A percentile compares a stretch with the other conserved stretches of the same genome.
phyloP scores from a whole-genome alignment of 768 basidiomycete genomes.

The Termitomyces sp. region DNA sequence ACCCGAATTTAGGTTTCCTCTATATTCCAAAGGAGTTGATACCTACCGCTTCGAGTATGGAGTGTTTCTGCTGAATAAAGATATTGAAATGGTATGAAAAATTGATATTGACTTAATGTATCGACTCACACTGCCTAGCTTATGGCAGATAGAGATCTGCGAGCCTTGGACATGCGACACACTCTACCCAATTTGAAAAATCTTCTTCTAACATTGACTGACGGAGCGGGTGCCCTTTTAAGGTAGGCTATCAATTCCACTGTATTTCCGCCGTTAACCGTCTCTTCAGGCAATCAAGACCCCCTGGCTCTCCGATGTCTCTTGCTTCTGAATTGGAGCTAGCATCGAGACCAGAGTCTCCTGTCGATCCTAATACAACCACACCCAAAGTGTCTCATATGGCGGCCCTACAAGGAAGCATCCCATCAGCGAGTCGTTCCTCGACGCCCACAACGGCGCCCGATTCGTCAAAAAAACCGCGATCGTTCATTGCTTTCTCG shows the following conservation, averaged over 20 bases:
- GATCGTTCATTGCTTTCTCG: constrained; percentile 53
- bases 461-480: constrained; percentile 35
- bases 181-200: constrained; percentile 97
- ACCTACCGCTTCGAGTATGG: constrained; percentile 97
- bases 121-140: constrained; percentile 43
- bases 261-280: constrained; percentile 14
- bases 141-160: constrained; percentile 86
- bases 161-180: constrained; percentile 89
- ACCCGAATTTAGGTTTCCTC: constrained; percentile 67
- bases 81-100: constrained; percentile 82
- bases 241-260: constrained; percentile 32
- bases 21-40: constrained; percentile 93
- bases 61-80: constrained; percentile 93
- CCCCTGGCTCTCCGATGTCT: constrained; percentile 21
- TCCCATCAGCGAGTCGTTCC: constrained; percentile 48
- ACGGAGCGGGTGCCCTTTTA: constrained; percentile 49
- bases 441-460: constrained; percentile 48
- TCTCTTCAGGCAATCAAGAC: constrained; percentile 16
- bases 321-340: constrained; percentile 19
- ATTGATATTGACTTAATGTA: constrained; percentile 8
- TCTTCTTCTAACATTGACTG: constrained; percentile 78
- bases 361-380: constrained; percentile 18
- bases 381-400: constrained; percentile 33
- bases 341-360: constrained; percentile 17
- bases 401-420: constrained; percentile 25